Base-by-base conservation (phyloP, 768 basidiomycete species). In the Termitomyces sp. region DNA sequence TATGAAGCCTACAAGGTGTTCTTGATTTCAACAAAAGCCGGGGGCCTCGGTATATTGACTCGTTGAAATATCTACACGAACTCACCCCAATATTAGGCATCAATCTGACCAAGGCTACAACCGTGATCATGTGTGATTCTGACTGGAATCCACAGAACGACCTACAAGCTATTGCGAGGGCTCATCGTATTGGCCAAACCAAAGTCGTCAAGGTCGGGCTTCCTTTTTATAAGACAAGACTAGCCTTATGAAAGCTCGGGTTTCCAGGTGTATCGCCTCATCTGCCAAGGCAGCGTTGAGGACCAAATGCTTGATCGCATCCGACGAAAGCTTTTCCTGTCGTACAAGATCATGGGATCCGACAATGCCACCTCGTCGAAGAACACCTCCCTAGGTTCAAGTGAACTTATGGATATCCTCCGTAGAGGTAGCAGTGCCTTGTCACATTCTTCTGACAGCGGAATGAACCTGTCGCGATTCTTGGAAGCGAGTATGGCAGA, bases 101-200 rank as follows among this genome's bases (percentile, higher is more conserved):
- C 71, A 93, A 93, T 64, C 76, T 93, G 50, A 91, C 91, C 54
- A 91, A 80, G 57, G 91, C 91, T 5, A 81, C 88, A 46, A 85
- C 83, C 3, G 88, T 90, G 60, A 84, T 91, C 65, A 87, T 92
- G 77, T 87, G 85, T 61, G 90, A 92, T 67, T 80, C 77, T 0
- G 82, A 83, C 46, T 84, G 83, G 82, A 84, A 84, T 66, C 83
- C 83, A 15, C 81, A 91, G 68, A 91, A 89, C 66, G 91, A 93
- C 67, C 71, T 92, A 6, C 90, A 92, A 70, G 91, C 91, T 0
- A 90, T 92, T 68, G 91, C 91, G 23, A 78, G 91, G 42, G 91
- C 91, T 0, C 91, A 92, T 67, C 81, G 91, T 10, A 87, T 89
- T 53, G 88, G 88, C 6, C 88, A 90, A 67, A 87, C 80, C 51